Conservation (phyloP, 208 protist genomes). For the Entamoeba invadens region DNA sequence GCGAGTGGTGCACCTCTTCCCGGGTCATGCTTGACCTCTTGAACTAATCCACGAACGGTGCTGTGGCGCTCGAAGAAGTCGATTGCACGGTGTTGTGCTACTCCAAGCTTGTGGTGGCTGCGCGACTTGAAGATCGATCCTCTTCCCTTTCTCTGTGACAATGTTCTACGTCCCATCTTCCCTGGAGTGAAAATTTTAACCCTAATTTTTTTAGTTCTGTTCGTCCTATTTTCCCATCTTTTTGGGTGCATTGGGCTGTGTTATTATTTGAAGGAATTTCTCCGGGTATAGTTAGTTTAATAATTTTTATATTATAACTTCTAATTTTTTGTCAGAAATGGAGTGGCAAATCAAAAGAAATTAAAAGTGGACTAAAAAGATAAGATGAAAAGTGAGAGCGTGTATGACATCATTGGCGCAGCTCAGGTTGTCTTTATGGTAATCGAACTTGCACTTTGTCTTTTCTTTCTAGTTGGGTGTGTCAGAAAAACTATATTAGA, state of each 20-base stretch:
- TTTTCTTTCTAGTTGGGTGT: not conserved
- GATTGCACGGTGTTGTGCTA: slow-evolving; percentile 72
- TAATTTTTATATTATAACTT: too few relatives aligned
- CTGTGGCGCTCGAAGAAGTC: slow-evolving; percentile 88
- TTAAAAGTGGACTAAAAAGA: too few relatives aligned
- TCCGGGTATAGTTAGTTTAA: too few relatives aligned
- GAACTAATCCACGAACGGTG: slow-evolving; percentile 67
- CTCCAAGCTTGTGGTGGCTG: slow-evolving; percentile 73
- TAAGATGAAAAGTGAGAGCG: too few relatives aligned
- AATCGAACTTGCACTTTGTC: not conserved
- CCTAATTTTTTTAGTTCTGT: too few relatives aligned
- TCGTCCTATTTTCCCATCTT: too few relatives aligned
- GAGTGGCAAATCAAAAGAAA: too few relatives aligned
- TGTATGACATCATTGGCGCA: too few relatives aligned
- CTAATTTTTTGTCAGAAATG: too few relatives aligned
- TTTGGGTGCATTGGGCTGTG: too few relatives aligned
- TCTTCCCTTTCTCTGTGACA: slow-evolving; percentile 69
- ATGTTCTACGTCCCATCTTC: not conserved
- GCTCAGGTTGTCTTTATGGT: not conserved
- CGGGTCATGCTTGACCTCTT: slow-evolving; percentile 90
- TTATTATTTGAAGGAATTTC: too few relatives aligned
- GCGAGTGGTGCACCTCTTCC: slow-evolving; percentile 93
- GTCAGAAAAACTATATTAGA: not conserved
- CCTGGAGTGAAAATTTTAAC: too few relatives aligned
- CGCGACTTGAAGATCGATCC: slow-evolving; percentile 66